These are phyloP conservation scores for Mucuna pruriens DNA, from an alignment of 306 rosid species.

Conservation along the genomic window DNA sequence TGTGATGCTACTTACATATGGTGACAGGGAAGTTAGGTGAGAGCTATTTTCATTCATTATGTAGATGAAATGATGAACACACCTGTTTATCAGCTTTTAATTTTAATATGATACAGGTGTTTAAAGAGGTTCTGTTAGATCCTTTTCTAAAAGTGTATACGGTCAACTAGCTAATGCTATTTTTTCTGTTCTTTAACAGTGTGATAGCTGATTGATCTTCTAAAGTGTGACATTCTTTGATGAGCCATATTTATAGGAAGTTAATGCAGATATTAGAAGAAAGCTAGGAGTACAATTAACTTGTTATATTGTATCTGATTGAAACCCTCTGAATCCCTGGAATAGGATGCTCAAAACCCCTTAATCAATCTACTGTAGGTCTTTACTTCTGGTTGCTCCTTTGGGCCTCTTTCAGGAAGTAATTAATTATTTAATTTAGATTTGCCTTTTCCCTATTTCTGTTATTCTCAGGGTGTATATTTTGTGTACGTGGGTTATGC, in stretches of 20 bases:
- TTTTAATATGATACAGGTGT: background rate
- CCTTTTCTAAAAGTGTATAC: constrained; percentile 11
- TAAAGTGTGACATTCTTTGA: constrained; percentile 17
- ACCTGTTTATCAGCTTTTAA: constrained; percentile 1
- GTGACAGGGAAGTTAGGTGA: constrained; percentile 92
- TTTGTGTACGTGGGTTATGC: background rate
- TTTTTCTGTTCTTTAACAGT: constrained; percentile 1
- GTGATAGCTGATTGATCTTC: constrained; percentile 11
- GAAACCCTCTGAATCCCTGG: background rate
- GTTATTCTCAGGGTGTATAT: background rate
- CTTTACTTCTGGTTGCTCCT: background rate
- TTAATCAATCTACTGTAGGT: background rate
- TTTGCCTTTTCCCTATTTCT: background rate
- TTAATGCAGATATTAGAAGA: constrained; percentile 32
- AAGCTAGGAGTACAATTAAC: background rate
- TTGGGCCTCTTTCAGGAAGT: background rate
- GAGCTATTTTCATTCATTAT: constrained; percentile 39
- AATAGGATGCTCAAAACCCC: constrained; percentile 10
- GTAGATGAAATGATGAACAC: constrained; percentile 14
- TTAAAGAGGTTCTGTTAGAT: constrained; percentile 8
- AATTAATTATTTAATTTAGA: background rate
- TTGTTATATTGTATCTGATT: background rate
- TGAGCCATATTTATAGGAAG: background rate
- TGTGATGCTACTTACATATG: constrained; percentile 87
- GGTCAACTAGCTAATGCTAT: background rate